phyloP scores from a whole-genome alignment of 192 early-diverging fungal genomes.

The Coemansia guatemalensis region DNA sequence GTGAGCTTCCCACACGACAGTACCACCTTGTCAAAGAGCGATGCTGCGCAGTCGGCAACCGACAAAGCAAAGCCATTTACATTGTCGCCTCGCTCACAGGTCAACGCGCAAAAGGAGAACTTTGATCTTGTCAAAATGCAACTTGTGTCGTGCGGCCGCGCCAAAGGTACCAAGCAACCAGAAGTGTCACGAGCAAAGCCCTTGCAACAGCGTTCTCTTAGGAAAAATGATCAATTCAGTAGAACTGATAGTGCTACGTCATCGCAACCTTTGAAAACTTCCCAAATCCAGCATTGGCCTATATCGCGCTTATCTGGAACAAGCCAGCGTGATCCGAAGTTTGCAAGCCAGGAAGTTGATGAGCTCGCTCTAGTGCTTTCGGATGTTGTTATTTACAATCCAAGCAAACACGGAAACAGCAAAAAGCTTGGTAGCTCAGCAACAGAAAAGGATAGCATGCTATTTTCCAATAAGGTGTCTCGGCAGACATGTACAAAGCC shows the following conservation, averaged over 20 bases:
- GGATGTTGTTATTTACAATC: constrained; percentile 9
- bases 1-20: background rate
- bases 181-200: background rate
- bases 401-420: background rate
- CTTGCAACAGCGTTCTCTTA: background rate
- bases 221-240: background rate
- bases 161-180: constrained; percentile 3
- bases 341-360: background rate
- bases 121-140: constrained; percentile 34
- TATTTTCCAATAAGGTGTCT: background rate
- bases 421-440: background rate
- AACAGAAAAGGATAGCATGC: background rate
- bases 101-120: constrained; percentile 41
- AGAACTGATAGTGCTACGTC: background rate
- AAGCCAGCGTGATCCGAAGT: background rate
- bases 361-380: constrained; percentile 8
- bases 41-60: background rate
- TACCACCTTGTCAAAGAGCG: background rate
- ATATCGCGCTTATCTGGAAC: background rate
- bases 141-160: constrained; percentile 9
- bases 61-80: background rate
- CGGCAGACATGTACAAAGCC: background rate
- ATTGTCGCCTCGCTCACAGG: constrained; percentile 30
- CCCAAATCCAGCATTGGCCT: background rate
- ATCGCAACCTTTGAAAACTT: background rate